phyloP scores from a whole-genome alignment of 169 alveolate species.

The Cryptosporidium baileyi region DNA sequence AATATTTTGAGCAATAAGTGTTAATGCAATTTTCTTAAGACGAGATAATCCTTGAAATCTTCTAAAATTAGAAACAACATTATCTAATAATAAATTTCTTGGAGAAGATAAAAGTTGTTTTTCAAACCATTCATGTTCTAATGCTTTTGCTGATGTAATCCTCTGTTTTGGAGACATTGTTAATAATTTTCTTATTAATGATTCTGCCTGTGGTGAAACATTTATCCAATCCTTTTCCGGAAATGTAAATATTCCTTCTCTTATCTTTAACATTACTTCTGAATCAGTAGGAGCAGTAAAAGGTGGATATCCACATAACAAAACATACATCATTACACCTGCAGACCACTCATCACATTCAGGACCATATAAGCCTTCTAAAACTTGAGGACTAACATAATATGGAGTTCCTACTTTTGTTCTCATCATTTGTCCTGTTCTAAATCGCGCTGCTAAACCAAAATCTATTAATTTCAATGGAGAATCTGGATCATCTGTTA shows the following conservation, averaged over 20 bases:
- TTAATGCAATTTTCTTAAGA: conserved; percentile 78
- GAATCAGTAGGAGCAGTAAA: conserved; percentile 87
- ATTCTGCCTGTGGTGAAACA: conserved; percentile 88
- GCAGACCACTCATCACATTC: conserved; percentile 92
- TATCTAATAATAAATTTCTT: conserved; percentile 42
- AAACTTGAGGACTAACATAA: conserved; percentile 89
- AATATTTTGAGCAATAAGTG: conserved; percentile 78
- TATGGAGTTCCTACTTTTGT: conserved; percentile 87
- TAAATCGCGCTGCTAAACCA: conserved; percentile 85
- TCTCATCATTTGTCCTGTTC: conserved; percentile 75
- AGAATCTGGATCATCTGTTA: conserved; percentile 75
- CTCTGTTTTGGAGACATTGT: conserved; percentile 86
- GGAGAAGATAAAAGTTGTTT: conserved; percentile 66
- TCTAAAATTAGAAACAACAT: conserved; percentile 55
- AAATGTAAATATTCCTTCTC: conserved; percentile 82
- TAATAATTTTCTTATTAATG: conserved; percentile 82
- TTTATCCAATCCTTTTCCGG: conserved; percentile 86
- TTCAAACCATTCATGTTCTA: conserved; percentile 86
- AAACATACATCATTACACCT: conserved; percentile 86
- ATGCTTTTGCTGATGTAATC: conserved; percentile 82
- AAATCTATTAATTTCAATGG: conserved; percentile 87
- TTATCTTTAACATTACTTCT: conserved; percentile 82
- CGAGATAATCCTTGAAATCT: conserved; percentile 74
- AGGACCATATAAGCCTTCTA: conserved; percentile 74
- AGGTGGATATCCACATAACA: conserved; percentile 89